A percentile compares a stretch with the other conserved stretches of the same genome.
phyloP scores from a whole-genome alignment of 441 rosid genomes.

The Gossypium laxum region DNA sequence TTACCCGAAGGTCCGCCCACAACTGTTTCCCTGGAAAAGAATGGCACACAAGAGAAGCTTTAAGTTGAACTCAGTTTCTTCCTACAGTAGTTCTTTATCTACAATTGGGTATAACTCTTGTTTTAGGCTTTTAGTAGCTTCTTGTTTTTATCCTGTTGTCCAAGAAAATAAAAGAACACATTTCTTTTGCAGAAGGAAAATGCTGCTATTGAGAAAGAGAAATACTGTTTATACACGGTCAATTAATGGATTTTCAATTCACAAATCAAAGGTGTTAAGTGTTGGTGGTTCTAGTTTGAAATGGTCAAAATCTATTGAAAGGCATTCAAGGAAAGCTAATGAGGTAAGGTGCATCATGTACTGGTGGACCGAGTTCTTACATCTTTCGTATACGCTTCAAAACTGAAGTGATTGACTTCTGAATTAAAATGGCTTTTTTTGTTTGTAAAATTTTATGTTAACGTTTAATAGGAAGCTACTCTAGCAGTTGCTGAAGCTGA shows the following conservation, averaged over 20 bases:
- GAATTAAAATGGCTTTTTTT: constrained; percentile 12
- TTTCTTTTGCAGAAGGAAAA: constrained; percentile 43
- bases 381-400: background rate
- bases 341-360: constrained; percentile 46
- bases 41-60: constrained; percentile 51
- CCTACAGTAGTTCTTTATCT: constrained; percentile 36
- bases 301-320: constrained; percentile 93
- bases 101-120: constrained; percentile 46
- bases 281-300: constrained; percentile 82
- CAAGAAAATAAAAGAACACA: constrained; percentile 13
- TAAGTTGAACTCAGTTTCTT: constrained; percentile 33
- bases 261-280: constrained; percentile 79
- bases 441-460: constrained; percentile 5
- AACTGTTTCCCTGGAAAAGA: constrained; percentile 88
- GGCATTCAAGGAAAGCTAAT: constrained; percentile 65
- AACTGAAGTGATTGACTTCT: constrained; percentile 9
- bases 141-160: constrained; percentile 14
- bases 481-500: constrained; percentile 75
- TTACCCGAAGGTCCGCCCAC: constrained; percentile 48
- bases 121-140: constrained; percentile 18
- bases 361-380: background rate
- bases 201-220: constrained; percentile 60
- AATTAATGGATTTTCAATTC: constrained; percentile 71
- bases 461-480: constrained; percentile 65
- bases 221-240: constrained; percentile 78